phyloP scores from a whole-genome alignment of 208 protist genomes.

The Leishmania major region DNA sequence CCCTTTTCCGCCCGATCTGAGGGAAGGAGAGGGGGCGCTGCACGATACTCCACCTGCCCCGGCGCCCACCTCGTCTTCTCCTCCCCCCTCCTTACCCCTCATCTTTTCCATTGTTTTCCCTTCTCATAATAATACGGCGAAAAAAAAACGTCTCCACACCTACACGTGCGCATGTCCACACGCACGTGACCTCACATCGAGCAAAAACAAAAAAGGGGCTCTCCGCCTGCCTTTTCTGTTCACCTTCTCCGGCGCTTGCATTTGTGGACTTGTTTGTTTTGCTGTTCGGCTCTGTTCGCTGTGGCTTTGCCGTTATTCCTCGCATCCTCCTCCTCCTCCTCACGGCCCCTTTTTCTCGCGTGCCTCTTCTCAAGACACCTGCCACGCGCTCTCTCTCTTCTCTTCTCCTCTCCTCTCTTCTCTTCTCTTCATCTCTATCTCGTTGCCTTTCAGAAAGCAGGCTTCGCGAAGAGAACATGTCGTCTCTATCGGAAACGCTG shows the following conservation, averaged over 20 bases:
- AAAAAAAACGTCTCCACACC: not conserved
- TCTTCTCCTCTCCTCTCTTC: not conserved
- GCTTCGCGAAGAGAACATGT: constrained; percentile 7
- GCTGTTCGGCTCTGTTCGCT: too few relatives aligned
- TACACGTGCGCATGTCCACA: not conserved
- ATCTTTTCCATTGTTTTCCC: not conserved
- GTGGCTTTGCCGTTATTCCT: not conserved
- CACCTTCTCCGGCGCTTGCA: not conserved
- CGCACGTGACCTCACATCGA: not conserved
- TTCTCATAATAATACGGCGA: not conserved
- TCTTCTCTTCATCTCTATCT: not conserved
- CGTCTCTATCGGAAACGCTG: constrained; percentile 11
- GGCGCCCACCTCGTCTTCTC: not conserved
- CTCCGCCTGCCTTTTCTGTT: not conserved
- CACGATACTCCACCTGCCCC: not conserved
- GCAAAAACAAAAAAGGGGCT: not conserved
- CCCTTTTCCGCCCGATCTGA: not conserved
- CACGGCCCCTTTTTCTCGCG: not conserved
- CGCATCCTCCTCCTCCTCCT: too few relatives aligned
- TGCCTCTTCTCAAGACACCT: not conserved
- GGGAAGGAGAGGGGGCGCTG: not conserved
- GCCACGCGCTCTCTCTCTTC: not conserved
- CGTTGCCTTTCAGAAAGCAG: not conserved
- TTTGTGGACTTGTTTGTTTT: not conserved
- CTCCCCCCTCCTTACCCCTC: not conserved